Base-by-base conservation (phyloP, 345 rosid species). In the Laguncularia racemosa region DNA sequence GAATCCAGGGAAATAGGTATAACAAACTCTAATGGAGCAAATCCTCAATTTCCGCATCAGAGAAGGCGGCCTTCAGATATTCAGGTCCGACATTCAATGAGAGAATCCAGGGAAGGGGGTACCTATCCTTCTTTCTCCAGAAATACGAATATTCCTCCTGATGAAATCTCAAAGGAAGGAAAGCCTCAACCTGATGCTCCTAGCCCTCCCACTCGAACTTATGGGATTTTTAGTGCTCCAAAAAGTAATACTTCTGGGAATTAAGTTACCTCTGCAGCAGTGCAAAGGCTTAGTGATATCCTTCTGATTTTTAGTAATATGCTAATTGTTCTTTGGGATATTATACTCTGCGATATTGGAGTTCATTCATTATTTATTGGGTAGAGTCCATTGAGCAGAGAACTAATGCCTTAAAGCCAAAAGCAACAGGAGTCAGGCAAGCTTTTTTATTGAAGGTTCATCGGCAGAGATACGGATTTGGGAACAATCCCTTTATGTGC, bases 211-310 rank as follows among this genome's bases (percentile, higher is more conserved):
- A 33, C 70, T 16, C 64, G 73, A 47, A 55, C 84, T 68, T 85
- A 63, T 71, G 96, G 96, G 46, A 68, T 75, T 50, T 81, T 87
- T 71, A 90, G 93, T 65, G 60, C 68, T 59, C 53, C 73, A 15
- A 73, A 55, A 14, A 49, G 61, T 46, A 66, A 53, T 59, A 16
- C 47, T 23, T 53, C 67, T 20, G 48, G 60, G 5, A 62, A 63
- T 26, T 71, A 57, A 44, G 70, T 61, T 8, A 4, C 40, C 9
- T 33, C 40, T 33, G 40, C 40, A 33, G 9, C 40, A 33, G 40
- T 8, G 40, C 40, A 33, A 8, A 33, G 9, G 40, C 40, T 33
- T 8, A 33, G 9, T 8, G 1, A 33, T 6, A 8, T 3, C 40
- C 40, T 33, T 33, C 7, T 33, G 40, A 33, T 3, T 8, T 33